phyloP scores from a whole-genome alignment of 1,284 basidiomycete genomes.

The Phlebopus sp. region DNA sequence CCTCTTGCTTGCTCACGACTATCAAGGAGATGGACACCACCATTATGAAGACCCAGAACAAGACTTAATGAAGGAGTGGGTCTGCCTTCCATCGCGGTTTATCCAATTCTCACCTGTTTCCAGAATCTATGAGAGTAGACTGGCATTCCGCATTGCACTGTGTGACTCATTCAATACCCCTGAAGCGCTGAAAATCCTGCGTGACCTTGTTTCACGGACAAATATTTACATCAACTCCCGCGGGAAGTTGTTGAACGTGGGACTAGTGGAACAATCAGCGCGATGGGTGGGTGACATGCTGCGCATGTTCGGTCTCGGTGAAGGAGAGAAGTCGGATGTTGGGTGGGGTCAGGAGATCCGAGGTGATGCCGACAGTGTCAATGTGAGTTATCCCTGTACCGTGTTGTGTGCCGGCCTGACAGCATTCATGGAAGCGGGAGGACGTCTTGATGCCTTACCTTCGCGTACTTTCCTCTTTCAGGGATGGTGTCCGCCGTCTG shows the following conservation, averaged over 20 bases:
- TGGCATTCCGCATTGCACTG: constrained; percentile 83
- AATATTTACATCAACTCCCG: constrained; percentile 85
- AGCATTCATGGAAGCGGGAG: constrained; percentile 57
- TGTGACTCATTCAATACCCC: constrained; percentile 99
- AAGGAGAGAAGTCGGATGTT: constrained; percentile 64
- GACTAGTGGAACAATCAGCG: constrained; percentile 71
- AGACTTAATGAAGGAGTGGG: constrained; percentile 62
- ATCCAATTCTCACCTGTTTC: constrained; percentile 7
- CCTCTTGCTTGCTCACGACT: constrained; percentile 53
- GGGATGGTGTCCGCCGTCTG: constrained; percentile 83
- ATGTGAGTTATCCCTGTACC: constrained; percentile 48
- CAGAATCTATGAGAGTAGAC: constrained; percentile 76
- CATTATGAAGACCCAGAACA: constrained; percentile 65
- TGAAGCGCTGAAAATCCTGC: constrained; percentile 71
- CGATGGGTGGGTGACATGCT: constrained; percentile 90
- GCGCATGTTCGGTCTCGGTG: constrained; percentile 92
- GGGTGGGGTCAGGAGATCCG: constrained; percentile 67
- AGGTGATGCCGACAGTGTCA: constrained; percentile 40
- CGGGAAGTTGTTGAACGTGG: constrained; percentile 63
- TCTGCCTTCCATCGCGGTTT: constrained; percentile 16
- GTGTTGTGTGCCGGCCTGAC: constrained; percentile 1
- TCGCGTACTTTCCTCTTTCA: constrained; percentile 83
- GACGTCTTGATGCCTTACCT: constrained; percentile 90
- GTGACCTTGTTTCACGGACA: constrained; percentile 83
- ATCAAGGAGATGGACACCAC: constrained; percentile 56